phyloP scores from a whole-genome alignment of 805 yeast genomes.

The Ogataea trehalophila region DNA sequence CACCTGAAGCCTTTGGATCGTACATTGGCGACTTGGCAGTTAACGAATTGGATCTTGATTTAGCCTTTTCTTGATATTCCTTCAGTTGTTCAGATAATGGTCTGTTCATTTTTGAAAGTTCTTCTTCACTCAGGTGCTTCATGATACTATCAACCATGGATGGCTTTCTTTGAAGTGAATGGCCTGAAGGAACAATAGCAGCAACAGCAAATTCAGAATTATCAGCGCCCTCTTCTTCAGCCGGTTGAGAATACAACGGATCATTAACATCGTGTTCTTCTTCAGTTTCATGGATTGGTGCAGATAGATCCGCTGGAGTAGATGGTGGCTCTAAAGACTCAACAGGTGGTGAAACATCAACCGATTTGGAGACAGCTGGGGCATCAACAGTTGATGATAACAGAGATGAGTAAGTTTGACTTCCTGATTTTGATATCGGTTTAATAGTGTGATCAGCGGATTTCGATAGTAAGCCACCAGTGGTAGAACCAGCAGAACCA shows the following conservation, averaged over 20 bases:
- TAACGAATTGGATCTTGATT: constrained; percentile 39
- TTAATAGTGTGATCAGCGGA: constrained; percentile 1
- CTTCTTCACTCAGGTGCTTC: constrained; percentile 24
- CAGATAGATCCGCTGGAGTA: constrained; percentile 24
- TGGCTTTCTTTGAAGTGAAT: constrained; percentile 17
- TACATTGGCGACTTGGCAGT: constrained; percentile 39
- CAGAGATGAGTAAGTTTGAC: too few relatives aligned
- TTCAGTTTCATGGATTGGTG: constrained; percentile 29
- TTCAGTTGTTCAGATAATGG: constrained; percentile 25
- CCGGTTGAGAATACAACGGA: constrained; percentile 13
- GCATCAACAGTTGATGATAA: constrained; percentile 11
- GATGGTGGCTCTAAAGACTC: constrained; percentile 4
- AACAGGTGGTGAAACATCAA: constrained; percentile 13
- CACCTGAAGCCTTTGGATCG: constrained; percentile 21
- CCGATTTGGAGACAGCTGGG: constrained; percentile 10
- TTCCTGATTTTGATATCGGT: too few relatives aligned
- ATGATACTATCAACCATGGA: constrained; percentile 32
- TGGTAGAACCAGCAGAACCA: constrained; percentile 24
- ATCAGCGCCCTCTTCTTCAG: neutral
- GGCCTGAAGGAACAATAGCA: constrained; percentile 5
- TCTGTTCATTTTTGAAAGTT: constrained; percentile 25
- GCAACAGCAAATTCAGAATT: neutral
- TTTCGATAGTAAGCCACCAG: constrained; percentile 18
- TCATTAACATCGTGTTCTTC: constrained; percentile 2
- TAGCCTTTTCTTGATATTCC: constrained; percentile 16